Evolutionary conservation across 768 basidiomycete species (phyloP).

Genomic region (Arthromyces matolae): DNA sequence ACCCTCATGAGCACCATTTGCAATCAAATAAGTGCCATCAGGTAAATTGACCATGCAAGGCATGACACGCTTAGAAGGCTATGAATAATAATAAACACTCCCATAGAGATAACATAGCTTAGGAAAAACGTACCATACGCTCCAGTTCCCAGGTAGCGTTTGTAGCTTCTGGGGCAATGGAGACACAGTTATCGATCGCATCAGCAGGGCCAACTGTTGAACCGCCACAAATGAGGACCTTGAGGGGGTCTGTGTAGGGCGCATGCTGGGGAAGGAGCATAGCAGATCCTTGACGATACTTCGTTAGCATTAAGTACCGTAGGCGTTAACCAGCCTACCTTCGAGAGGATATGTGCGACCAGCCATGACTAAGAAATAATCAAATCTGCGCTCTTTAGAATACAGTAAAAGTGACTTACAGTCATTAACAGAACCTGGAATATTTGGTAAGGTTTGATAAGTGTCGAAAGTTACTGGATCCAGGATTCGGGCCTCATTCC

Average conservation of each 20-base stretch:
- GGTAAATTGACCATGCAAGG: constrained; percentile 70
- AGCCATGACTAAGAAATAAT: constrained; percentile 41
- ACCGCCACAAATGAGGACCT: constrained; percentile 72
- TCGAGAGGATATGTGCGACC: constrained; percentile 79
- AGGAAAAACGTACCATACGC: constrained; percentile 58
- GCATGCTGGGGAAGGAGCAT: constrained; percentile 66
- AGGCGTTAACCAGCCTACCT: no score
- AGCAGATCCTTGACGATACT: constrained; percentile 37
- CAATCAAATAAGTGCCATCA: constrained; percentile 71
- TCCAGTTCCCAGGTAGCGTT: constrained; percentile 70
- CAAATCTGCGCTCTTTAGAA: background rate
- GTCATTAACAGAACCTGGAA: constrained; percentile 70
- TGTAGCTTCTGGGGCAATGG: constrained; percentile 58
- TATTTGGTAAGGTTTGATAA: constrained; percentile 57
- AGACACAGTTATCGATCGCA: constrained; percentile 67
- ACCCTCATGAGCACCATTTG: constrained; percentile 71
- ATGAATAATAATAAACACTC: background rate
- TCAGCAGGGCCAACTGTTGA: constrained; percentile 53
- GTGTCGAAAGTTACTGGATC: constrained; percentile 66
- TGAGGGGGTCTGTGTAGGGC: constrained; percentile 72
- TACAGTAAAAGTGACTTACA: constrained; percentile 29
- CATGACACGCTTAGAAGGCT: constrained; percentile 77
- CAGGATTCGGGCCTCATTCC: constrained; percentile 77
- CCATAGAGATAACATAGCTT: background rate
- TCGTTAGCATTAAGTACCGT: no score